Evolutionary conservation across 257 asterid species (phyloP).

Genomic region (Catharanthus roseus): DNA sequence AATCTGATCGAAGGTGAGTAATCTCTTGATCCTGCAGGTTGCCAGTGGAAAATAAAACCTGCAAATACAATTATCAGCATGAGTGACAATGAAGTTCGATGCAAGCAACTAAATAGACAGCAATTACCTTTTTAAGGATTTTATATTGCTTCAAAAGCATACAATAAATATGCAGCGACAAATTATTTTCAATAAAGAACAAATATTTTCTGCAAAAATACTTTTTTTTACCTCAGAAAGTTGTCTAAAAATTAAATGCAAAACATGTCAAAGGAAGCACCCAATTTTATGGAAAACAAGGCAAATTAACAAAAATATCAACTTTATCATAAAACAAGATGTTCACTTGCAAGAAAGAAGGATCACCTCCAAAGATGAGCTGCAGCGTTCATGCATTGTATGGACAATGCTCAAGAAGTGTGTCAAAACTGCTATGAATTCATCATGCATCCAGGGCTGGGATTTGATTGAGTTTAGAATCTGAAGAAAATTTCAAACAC

Average conservation of each 20-base stretch:
- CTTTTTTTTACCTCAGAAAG: neutral
- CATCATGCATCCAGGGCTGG: conserved; percentile 65
- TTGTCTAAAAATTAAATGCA: neutral
- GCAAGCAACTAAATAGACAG: neutral
- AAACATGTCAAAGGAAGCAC: neutral
- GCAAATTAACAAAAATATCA: neutral
- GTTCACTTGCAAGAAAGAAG: conserved; percentile 12
- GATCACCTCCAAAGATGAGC: conserved; percentile 72
- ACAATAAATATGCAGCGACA: neutral
- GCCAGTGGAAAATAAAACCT: conserved; percentile 65
- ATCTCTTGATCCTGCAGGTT: conserved; percentile 57
- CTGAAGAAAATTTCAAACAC: conserved; percentile 35
- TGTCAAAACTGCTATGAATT: conserved; percentile 45
- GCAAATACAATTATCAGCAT: conserved; percentile 16
- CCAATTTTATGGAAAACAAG: neutral
- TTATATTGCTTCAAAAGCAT: neutral
- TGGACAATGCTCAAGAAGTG: conserved; percentile 61
- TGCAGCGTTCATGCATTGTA: conserved; percentile 81
- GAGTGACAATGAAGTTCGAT: neutral
- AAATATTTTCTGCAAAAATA: neutral
- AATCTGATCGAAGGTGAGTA: conserved; percentile 60
- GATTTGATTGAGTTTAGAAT: conserved; percentile 72
- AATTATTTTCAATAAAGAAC: neutral
- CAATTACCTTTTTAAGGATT: neutral
- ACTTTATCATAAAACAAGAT: conserved; percentile 8